These are phyloP conservation scores for Pseudogymnoascus verrucosus DNA, from an alignment of 2,329 filamentous ascomycete genomes.

Conservation along the genomic window DNA sequence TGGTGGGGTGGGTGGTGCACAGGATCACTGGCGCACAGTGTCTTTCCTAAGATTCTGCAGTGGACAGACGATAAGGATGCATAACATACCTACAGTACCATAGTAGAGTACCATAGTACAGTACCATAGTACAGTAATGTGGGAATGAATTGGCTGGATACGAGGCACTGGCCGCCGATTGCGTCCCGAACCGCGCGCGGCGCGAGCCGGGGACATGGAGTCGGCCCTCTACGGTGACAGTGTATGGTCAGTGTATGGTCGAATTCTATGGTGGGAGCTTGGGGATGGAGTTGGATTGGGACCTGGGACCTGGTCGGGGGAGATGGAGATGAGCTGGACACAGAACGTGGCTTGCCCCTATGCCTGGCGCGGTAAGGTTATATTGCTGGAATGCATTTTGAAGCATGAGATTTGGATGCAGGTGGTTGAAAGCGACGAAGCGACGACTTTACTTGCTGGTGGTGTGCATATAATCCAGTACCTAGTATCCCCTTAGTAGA, in stretches of 20 bases:
- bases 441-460: not conserved
- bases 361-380: not conserved
- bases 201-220: slow-evolving; percentile 1
- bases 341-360: not conserved
- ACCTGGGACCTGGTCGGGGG: not conserved
- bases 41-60: not conserved
- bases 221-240: not conserved
- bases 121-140: not conserved
- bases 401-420: not conserved
- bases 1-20: not conserved
- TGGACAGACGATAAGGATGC: not conserved
- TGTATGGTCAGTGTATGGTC: not conserved
- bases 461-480: not conserved
- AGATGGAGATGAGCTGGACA: not conserved
- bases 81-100: not conserved
- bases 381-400: not conserved
- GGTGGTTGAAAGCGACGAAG: not conserved
- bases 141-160: not conserved
- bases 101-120: not conserved
- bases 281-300: not conserved
- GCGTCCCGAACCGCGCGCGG: not conserved
- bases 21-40: not conserved
- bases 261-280: not conserved
- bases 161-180: not conserved
- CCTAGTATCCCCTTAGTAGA: not conserved